Evolutionary conservation across 2,329 filamentous ascomycete species (phyloP), one percentile per base, ranked within the genome.

Genomic region (Corynespora cassiicola): DNA sequence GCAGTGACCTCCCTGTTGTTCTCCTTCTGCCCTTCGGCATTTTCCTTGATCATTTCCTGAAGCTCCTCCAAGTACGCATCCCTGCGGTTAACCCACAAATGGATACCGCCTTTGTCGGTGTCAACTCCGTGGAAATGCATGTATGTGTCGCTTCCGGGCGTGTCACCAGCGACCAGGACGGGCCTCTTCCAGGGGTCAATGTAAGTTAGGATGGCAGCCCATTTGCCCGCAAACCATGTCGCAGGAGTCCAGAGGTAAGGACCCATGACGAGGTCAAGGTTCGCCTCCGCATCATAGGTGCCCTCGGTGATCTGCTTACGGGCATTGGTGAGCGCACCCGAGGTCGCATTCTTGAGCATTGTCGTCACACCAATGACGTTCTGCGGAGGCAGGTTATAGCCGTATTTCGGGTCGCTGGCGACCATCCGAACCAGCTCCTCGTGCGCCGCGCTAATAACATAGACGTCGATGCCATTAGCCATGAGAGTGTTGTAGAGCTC

Each of bases 401-500:
- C 59, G 24, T 63, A 63, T 22, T 61, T 61, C 2, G 58, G 58
- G 27, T 63, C 59, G 37, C 53, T 58, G 24, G 58, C 59, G 7
- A 63, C 55, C 50, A 63, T 58, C 9, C 59, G 55, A 7, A 63
- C 59, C n/a, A 63, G 53, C 31, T 63, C 59, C 32, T 63, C 59
- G 23, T 61, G 52, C 11, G 59, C 48, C 6, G 59, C 59, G 28
- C 53, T 58, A 26, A 63, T 56, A 7, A 63, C 56, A 17, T 59
- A 63, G 8, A 63, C 59, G 5, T 41, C 47, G 36, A 63, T 63
- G 8, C 59, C 59, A 14, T 63, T 48, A 23, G 53, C 45, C 56
- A 61, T 61, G 9, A 63, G 41, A 17, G 58, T 49, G 17, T 61
- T 61, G 39, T 61, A 61, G 3, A 63, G 45, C 26, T 63, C 59